phyloP scores from a whole-genome alignment of 2,329 filamentous ascomycete species.

The Microdochium bolleyi region DNA sequence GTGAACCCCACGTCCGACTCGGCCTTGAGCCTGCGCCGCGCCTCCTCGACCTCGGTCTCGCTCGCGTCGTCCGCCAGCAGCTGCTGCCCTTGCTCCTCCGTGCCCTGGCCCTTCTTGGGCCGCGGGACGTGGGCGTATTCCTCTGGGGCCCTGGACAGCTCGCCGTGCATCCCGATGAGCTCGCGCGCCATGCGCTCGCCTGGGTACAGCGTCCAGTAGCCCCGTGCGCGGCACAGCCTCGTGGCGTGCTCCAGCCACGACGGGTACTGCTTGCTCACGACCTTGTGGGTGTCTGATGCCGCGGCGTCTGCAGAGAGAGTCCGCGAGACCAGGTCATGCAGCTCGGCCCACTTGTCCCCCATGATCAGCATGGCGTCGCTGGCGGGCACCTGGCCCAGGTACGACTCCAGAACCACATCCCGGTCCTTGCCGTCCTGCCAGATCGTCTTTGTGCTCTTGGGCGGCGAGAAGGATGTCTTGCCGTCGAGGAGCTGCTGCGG shows the following conservation, averaged over 20 bases:
- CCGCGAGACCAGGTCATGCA: constrained; percentile 71
- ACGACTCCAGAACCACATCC: constrained; percentile 24
- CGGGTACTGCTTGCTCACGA: constrained; percentile 18
- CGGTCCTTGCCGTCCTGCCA: neutral
- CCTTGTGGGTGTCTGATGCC: constrained; percentile 39
- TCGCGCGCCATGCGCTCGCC: constrained; percentile 42
- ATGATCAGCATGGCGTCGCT: constrained; percentile 77
- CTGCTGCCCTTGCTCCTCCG: constrained; percentile 4
- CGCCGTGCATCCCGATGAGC: constrained; percentile 69
- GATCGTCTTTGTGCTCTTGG: constrained; percentile 4
- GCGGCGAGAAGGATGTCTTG: constrained; percentile 41
- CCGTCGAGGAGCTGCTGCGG: constrained; percentile 59
- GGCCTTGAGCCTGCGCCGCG: constrained; percentile 12
- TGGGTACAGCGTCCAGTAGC: constrained; percentile 77
- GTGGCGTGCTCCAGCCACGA: constrained; percentile 53
- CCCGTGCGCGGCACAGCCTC: constrained; percentile 66
- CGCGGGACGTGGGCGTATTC: constrained; percentile 35
- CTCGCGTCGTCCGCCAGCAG: constrained; percentile 16
- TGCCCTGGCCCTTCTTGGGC: constrained; percentile 10
- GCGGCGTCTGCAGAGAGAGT: constrained; percentile 39
- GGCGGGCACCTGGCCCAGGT: constrained; percentile 79
- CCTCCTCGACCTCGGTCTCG: constrained; percentile 14
- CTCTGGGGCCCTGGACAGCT: constrained; percentile 66
- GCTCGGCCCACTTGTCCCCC: constrained; percentile 78
- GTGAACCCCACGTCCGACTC: constrained; percentile 28